phyloP scores from a whole-genome alignment of 225 moss, liverwort and hornwort species.

The Asterella californica region DNA sequence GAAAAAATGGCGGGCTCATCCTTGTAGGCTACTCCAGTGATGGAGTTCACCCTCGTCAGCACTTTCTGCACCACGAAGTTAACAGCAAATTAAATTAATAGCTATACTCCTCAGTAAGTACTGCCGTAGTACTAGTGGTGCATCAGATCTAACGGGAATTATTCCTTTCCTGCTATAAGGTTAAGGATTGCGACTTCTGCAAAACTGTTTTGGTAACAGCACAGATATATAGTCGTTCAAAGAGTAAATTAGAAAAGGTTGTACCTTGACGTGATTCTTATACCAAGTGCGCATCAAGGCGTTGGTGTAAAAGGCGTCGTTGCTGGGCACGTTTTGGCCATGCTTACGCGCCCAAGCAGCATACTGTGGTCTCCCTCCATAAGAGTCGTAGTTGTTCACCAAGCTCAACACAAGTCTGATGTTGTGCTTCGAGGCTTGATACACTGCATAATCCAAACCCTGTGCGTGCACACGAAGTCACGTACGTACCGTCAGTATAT shows the following conservation, averaged over 20 bases:
- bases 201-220: too few relatives aligned
- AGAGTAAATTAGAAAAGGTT: too few relatives aligned
- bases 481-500: too few relatives aligned
- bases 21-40: constrained; percentile 19
- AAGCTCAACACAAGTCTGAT: constrained; percentile 60
- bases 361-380: constrained; percentile 62
- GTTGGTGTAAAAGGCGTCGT: constrained; percentile 58
- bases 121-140: background rate
- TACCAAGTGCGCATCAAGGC: constrained; percentile 45
- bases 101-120: too few relatives aligned
- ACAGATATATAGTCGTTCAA: too few relatives aligned
- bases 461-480: constrained; percentile 29
- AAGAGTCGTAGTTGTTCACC: constrained; percentile 56
- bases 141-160: background rate
- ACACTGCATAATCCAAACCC: constrained; percentile 59
- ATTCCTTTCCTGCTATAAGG: background rate
- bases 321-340: constrained; percentile 34
- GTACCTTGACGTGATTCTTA: constrained; percentile 50
- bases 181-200: too few relatives aligned
- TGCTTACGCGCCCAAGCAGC: constrained; percentile 48
- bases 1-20: constrained; percentile 21
- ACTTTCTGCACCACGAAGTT: constrained; percentile 14
- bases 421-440: constrained; percentile 44
- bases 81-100: background rate
- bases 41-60: constrained; percentile 17